Percentiles rank a stretch among this genome's conserved stretches.
These are phyloP conservation scores for Nakazawaea populi DNA, from an alignment of 805 yeast species.

Conservation along the genomic window DNA sequence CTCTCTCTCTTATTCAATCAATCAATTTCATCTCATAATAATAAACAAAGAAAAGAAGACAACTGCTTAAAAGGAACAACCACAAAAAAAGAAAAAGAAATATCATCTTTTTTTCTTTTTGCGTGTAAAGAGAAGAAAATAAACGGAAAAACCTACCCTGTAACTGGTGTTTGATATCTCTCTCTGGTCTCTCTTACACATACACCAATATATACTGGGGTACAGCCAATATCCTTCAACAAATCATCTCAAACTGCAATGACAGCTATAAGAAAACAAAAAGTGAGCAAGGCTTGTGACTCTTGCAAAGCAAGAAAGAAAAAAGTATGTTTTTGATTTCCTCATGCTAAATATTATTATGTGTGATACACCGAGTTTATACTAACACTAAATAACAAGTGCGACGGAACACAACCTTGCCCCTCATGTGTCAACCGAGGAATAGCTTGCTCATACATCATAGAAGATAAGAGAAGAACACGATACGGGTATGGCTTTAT, in stretches of 20 bases:
- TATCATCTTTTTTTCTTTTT: no score
- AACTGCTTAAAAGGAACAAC: background rate
- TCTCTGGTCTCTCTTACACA: no score
- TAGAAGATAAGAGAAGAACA: conserved; percentile 16
- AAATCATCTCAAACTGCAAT: background rate
- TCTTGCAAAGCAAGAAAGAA: conserved; percentile 36
- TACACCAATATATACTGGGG: background rate
- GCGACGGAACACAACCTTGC: conserved; percentile 28
- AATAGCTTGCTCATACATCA: conserved; percentile 26
- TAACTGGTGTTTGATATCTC: no score
- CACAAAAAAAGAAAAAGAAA: background rate
- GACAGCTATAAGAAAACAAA: conserved; percentile 22
- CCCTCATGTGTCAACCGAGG: conserved; percentile 25
- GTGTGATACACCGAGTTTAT: conserved; percentile 19
- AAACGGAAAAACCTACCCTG: no score
- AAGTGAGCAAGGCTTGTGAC: conserved; percentile 43
- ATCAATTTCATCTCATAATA: no score
- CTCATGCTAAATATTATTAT: no score
- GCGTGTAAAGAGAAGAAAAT: no score
- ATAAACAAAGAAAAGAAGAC: background rate
- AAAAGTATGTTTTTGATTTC: conserved; percentile 12
- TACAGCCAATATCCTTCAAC: background rate
- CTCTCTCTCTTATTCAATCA: no score
- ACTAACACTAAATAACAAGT: conserved; percentile 6
- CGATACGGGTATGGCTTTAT: conserved; percentile 4